These are phyloP conservation scores for Ceratocystiopsis sp. DNA, from an alignment of 2,329 filamentous ascomycete genomes.

Conservation along the genomic window DNA sequence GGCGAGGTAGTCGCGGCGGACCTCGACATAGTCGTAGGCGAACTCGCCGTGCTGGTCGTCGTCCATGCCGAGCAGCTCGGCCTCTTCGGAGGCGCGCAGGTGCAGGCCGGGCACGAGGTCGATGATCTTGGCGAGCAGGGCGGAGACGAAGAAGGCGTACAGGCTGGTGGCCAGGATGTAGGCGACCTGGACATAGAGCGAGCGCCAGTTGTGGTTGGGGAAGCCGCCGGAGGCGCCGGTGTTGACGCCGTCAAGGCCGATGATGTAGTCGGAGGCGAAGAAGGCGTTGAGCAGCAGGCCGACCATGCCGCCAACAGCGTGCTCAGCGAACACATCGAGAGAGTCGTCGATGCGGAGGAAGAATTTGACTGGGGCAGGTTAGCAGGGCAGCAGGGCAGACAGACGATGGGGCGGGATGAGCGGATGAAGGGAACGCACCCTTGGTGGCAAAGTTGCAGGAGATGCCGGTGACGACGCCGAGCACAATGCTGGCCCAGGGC, in stretches of 20 bases:
- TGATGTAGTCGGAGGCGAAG: conserved; percentile 52
- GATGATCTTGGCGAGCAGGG: conserved; percentile 56
- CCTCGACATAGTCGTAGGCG: conserved; percentile 80
- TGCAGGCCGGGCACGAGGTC: conserved; percentile 62
- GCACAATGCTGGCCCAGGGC: conserved; percentile 48
- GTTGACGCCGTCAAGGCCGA: conserved; percentile 64
- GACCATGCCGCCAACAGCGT: conserved; percentile 51
- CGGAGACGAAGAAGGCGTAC: conserved; percentile 60
- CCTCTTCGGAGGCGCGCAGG: conserved; percentile 64
- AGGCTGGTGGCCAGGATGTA: conserved; percentile 50
- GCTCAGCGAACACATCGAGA: conserved; percentile 56
- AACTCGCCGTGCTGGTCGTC: conserved; percentile 84
- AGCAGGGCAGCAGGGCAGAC: too few species aligned
- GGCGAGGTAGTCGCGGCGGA: conserved; percentile 72
- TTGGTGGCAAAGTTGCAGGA: conserved; percentile 54
- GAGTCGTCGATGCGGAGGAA: conserved; percentile 50
- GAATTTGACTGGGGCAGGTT: conserved; percentile 28
- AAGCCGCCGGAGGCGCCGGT: conserved; percentile 47
- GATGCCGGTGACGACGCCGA: conserved; percentile 49
- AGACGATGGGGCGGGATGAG: background rate
- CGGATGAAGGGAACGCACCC: conserved; percentile 10
- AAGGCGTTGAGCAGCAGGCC: conserved; percentile 57
- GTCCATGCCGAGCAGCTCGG: conserved; percentile 75
- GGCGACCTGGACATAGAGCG: conserved; percentile 65
- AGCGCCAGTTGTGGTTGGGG: conserved; percentile 56